phyloP scores from a whole-genome alignment of 208 protist genomes.

The Wallacemonas sp. region DNA sequence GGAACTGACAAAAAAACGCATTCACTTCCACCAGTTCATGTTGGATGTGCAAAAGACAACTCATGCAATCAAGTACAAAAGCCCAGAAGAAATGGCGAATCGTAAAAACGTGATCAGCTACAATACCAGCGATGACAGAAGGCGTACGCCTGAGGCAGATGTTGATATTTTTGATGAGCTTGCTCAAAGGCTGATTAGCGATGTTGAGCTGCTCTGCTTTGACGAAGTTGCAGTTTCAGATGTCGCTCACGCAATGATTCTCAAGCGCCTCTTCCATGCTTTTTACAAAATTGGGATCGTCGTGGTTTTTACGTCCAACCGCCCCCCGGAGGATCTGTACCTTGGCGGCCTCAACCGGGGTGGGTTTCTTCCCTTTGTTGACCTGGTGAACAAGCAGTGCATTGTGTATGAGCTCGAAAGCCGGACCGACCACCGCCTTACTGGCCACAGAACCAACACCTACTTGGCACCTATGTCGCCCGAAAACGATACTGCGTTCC shows the following conservation, averaged over 20 bases:
- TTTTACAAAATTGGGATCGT: slow-evolving; percentile 93
- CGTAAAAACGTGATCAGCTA: slow-evolving; percentile 49
- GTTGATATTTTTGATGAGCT: slow-evolving; percentile 86
- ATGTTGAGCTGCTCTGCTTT: slow-evolving; percentile 95
- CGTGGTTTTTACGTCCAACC: slow-evolving; percentile 94
- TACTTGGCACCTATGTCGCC: slow-evolving; percentile 64
- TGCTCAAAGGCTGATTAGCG: slow-evolving; percentile 79
- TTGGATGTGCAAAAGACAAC: slow-evolving; percentile 91
- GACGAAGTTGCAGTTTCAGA: slow-evolving; percentile 93
- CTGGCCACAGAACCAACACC: slow-evolving; percentile 62
- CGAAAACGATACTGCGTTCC: slow-evolving; percentile 67
- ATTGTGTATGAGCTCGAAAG: slow-evolving; percentile 88
- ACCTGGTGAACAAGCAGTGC: slow-evolving; percentile 88
- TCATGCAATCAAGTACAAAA: slow-evolving; percentile 71
- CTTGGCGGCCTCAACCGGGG: slow-evolving; percentile 93
- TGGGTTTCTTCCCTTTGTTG: slow-evolving; percentile 95
- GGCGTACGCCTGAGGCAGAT: slow-evolving; percentile 64
- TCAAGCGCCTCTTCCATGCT: slow-evolving; percentile 90
- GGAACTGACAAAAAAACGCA: slow-evolving; percentile 82
- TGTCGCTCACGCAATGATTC: slow-evolving; percentile 95
- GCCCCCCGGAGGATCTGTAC: slow-evolving; percentile 86
- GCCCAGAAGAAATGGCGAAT: slow-evolving; percentile 48
- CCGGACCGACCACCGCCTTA: slow-evolving; percentile 91
- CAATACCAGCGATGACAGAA: slow-evolving; percentile 44
- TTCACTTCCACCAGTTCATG: slow-evolving; percentile 98